A percentile compares a stretch with the other conserved stretches of the same genome.
Conservation (phyloP, 2,329 filamentous ascomycete species). For the Cladosporium sphaerospermum region DNA sequence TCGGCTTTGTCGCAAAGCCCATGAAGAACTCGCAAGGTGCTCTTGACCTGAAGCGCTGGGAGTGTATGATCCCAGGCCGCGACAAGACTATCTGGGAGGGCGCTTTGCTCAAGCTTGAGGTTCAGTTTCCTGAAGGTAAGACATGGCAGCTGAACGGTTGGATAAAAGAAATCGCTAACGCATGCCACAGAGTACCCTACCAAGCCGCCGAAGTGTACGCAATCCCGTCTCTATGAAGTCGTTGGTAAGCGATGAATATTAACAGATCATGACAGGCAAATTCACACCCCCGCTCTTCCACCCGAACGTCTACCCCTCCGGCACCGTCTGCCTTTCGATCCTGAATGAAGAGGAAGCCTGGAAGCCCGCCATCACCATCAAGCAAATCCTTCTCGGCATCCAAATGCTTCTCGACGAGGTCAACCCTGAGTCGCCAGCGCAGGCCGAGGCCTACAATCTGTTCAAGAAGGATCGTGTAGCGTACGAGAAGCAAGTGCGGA, state of each 20-base stretch:
- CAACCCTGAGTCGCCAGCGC: constrained; percentile 92
- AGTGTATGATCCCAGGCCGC: constrained; percentile 93
- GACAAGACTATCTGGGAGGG: constrained; percentile 97
- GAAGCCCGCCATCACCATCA: constrained; percentile 98
- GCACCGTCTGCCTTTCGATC: constrained; percentile 94
- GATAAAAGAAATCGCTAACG: neutral
- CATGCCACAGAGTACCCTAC: constrained; percentile 77
- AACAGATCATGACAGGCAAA: constrained; percentile 60
- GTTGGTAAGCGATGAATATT: constrained; percentile 13
- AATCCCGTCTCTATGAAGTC: neutral
- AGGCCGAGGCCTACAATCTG: constrained; percentile 94
- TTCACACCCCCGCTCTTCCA: constrained; percentile 95
- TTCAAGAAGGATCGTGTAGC: constrained; percentile 84
- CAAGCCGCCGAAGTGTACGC: constrained; percentile 94
- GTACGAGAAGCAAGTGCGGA: constrained; percentile 82
- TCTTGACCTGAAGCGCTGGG: constrained; percentile 91
- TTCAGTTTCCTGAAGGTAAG: constrained; percentile 88
- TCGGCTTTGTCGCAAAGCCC: constrained; percentile 93
- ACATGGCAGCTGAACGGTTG: constrained; percentile 13
- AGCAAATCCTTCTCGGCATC: constrained; percentile 92
- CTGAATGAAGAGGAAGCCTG: constrained; percentile 97
- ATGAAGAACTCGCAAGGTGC: constrained; percentile 70
- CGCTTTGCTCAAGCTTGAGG: constrained; percentile 90
- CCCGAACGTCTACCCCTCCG: constrained; percentile 96
- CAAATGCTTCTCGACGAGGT: constrained; percentile 94